A percentile compares a stretch with the other conserved stretches of the same genome.
These are phyloP conservation scores for Eustoma russellianum DNA, from an alignment of 257 asterid genomes.

Conservation along the genomic window DNA sequence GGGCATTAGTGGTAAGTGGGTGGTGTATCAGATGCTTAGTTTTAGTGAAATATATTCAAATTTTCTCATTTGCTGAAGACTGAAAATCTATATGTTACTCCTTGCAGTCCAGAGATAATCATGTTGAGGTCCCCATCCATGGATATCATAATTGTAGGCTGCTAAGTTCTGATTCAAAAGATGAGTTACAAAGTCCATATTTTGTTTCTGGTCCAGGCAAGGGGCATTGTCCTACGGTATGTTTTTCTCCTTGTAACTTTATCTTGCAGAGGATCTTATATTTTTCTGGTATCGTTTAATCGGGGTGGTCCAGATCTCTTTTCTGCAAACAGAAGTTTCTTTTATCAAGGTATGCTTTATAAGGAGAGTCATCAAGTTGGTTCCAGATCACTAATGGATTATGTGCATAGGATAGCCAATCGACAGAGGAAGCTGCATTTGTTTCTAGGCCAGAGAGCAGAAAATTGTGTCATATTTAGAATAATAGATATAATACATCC, in stretches of 20 bases:
- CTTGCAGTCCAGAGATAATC: slow-evolving; percentile 28
- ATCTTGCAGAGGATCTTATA: too few species aligned
- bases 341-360: too few species aligned
- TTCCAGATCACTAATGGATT: too few species aligned
- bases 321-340: too few species aligned
- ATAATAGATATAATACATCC: neutral
- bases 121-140: slow-evolving; percentile 25
- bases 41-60: neutral
- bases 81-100: slow-evolving; percentile 4
- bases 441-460: too few species aligned
- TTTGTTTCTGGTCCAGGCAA: slow-evolving; percentile 34
- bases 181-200: slow-evolving; percentile 32
- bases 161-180: slow-evolving; percentile 20
- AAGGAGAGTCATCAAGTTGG: too few species aligned
- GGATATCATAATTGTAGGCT: slow-evolving; percentile 23
- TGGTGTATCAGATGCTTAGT: neutral
- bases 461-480: too few species aligned
- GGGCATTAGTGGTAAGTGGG: neutral
- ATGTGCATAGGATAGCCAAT: too few species aligned
- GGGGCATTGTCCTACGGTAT: slow-evolving; percentile 32
- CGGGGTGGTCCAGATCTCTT: too few species aligned
- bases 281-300: too few species aligned
- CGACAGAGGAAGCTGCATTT: too few species aligned
- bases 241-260: slow-evolving; percentile 4
- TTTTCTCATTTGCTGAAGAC: neutral